Percentiles rank a stretch among this genome's conserved stretches.
These are phyloP conservation scores for Pythium apleroticum DNA, from an alignment of 352 stramenopile species.

Conservation along the genomic window DNA sequence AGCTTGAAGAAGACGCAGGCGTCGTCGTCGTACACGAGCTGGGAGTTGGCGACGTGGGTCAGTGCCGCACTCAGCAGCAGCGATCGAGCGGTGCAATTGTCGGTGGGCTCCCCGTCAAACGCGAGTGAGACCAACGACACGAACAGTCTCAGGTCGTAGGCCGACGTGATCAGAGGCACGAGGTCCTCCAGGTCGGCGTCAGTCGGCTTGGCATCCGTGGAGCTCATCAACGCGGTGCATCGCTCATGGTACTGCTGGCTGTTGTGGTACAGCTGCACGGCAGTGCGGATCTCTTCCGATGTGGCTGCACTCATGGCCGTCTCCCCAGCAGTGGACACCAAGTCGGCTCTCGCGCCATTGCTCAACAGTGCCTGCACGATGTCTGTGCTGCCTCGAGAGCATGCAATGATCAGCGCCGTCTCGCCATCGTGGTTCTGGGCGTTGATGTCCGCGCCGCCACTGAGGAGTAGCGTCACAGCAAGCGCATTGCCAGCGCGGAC, in stretches of 20 bases:
- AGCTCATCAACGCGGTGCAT: slow-evolving; percentile 2
- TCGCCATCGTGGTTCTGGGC: neutral
- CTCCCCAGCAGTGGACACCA: neutral
- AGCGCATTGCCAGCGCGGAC: neutral
- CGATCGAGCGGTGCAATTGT: neutral
- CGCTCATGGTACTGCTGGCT: slow-evolving; percentile 20
- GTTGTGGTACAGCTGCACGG: slow-evolving; percentile 10
- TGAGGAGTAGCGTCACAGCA: neutral
- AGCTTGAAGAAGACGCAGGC: neutral
- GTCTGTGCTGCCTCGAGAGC: neutral
- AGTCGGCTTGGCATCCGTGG: neutral
- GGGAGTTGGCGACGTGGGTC: neutral
- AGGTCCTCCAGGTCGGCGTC: neutral
- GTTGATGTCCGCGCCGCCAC: slow-evolving; percentile 6
- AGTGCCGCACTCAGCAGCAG: slow-evolving; percentile 1
- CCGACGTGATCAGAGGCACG: slow-evolving; percentile 15
- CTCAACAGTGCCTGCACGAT: neutral
- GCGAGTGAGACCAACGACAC: neutral
- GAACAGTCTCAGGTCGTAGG: slow-evolving; percentile 10
- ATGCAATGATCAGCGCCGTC: slow-evolving; percentile 5
- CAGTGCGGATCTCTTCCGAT: neutral
- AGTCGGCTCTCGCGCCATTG: neutral
- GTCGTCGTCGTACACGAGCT: slow-evolving; percentile 3
- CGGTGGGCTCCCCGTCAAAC: neutral
- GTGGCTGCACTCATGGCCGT: slow-evolving; percentile 8